These are phyloP conservation scores for Brettanomyces custersianus DNA, from an alignment of 805 yeast species.

Conservation along the genomic window DNA sequence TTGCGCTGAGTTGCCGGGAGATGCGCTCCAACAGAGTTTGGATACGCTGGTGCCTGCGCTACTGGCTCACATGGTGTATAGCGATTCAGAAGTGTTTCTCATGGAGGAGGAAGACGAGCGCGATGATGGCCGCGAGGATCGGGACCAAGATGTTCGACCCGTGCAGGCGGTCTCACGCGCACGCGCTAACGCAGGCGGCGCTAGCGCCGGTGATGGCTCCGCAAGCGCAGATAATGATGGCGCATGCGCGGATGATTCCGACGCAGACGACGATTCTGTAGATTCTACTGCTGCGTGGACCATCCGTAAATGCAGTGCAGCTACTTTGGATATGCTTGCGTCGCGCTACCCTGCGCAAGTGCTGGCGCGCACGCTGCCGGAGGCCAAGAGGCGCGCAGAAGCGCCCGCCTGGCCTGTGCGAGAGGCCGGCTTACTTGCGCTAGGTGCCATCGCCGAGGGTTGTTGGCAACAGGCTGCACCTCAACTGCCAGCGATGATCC, in stretches of 20 bases:
- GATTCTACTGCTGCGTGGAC: conserved; percentile 76
- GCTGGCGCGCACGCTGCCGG: conserved; percentile 60
- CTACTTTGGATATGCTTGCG: conserved; percentile 79
- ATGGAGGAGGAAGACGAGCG: conserved; percentile 58
- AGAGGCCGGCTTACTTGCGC: conserved; percentile 87
- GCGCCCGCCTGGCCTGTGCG: conserved; percentile 79
- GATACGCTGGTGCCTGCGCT: conserved; percentile 65
- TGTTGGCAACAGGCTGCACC: conserved; percentile 63
- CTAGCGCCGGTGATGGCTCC: conserved; percentile 20
- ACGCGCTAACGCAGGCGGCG: conserved; percentile 52
- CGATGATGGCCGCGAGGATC: conserved; percentile 76
- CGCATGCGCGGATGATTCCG: conserved; percentile 37
- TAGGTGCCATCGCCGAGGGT: conserved; percentile 93
- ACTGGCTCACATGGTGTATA: conserved; percentile 76
- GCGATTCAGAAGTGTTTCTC: conserved; percentile 67
- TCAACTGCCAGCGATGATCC: conserved; percentile 73
- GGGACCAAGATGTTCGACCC: conserved; percentile 83
- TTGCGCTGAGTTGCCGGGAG: conserved; percentile 45
- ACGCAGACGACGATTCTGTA: conserved; percentile 65
- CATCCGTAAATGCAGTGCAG: conserved; percentile 88
- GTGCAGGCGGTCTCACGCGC: conserved; percentile 30
- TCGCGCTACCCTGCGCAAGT: conserved; percentile 59
- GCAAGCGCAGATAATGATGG: conserved; percentile 8
- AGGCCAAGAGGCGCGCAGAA: conserved; percentile 59
- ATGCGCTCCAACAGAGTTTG: conserved; percentile 49